Base-by-base conservation (phyloP, 2,329 filamentous ascomycete genomes). In the Pestalotiopsis sp. region DNA sequence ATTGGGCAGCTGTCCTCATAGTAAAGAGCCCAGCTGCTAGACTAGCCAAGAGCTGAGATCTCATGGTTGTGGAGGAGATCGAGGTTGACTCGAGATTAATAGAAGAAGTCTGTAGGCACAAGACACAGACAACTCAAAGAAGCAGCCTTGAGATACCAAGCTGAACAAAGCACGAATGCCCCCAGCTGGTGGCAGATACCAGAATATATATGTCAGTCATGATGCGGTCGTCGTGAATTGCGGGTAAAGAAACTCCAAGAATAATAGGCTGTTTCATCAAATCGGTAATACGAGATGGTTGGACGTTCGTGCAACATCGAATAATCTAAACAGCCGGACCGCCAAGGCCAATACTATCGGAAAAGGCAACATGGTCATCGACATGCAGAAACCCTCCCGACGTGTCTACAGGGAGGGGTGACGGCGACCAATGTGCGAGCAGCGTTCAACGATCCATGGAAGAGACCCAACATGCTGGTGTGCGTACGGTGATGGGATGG, bases 251-350 rank as follows among this genome's bases (percentile, higher is more conserved):
- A 64, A 31, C 59, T 27, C n/a, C 40, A 49, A 64, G 61, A 49
- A 25, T 62, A 38, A 20, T 40, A 23, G 61, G 40, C 38, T 45
- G 61, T 64, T 64, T 64, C 61, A 64, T 40, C 61, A 52, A 64
- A 38, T 64, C 27, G n/a, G 61, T 64, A 45, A 64, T 64, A 64
- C 61, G 61, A 64, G 61, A 23, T 40, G 11, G 25, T 20, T 49
- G 11, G n/a, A 40, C 41, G 17, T 23, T 25, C 12, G 38, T 45
- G 61, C 61, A 52, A 64, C 61, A 17, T 45, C 27, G 13, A 49
- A 49, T 25, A 49, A 49, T 25, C 40, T 40, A 64, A 36, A 23
- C 20, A 52, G 61, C 61, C 20, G 61, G 59, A 31, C 59, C 59
- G 27, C 59, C 27, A 62, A 40, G 59, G 13, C 36, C 27, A 38